phyloP scores from a whole-genome alignment of 2,329 filamentous ascomycete genomes.

The Cercospora canescens region DNA sequence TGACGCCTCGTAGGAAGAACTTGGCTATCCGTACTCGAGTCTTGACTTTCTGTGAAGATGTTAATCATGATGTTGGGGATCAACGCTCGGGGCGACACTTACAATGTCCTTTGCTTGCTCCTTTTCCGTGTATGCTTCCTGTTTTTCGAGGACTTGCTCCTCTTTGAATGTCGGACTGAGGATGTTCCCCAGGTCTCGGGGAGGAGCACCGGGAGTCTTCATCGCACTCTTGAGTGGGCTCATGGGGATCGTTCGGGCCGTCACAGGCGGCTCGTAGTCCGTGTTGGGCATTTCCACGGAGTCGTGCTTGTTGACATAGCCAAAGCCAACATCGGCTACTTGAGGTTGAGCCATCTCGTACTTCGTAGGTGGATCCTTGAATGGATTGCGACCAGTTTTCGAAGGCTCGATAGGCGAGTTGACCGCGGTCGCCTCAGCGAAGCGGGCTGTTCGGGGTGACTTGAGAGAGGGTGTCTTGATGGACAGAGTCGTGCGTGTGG shows the following conservation, averaged over 20 bases:
- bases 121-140: slow-evolving; percentile 77
- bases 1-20: slow-evolving; percentile 89
- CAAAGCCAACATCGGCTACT: slow-evolving; percentile 87
- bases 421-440: slow-evolving; percentile 77
- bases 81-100: slow-evolving; percentile 46
- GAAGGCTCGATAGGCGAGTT: slow-evolving; percentile 70
- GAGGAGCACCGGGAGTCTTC: slow-evolving; percentile 81
- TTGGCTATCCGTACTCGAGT: slow-evolving; percentile 89
- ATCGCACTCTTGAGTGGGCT: slow-evolving; percentile 88
- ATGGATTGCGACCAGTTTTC: slow-evolving; percentile 52
- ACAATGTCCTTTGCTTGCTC: slow-evolving; percentile 86
- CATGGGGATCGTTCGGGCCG: slow-evolving; percentile 60
- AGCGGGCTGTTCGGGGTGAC: slow-evolving; percentile 71
- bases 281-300: slow-evolving; percentile 58
- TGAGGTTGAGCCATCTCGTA: slow-evolving; percentile 63
- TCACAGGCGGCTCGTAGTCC: slow-evolving; percentile 46
- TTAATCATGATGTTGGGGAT: slow-evolving; percentile 35
- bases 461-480: slow-evolving; percentile 31
- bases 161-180: slow-evolving; percentile 90
- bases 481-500: slow-evolving; percentile 27
- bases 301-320: slow-evolving; percentile 69
- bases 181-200: slow-evolving; percentile 68
- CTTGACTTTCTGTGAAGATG: slow-evolving; percentile 75
- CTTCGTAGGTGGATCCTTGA: slow-evolving; percentile 59
- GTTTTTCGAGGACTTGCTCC: slow-evolving; percentile 82